phyloP scores from a whole-genome alignment of 768 basidiomycete species.

The Lanmaoa pseudosensibilis region DNA sequence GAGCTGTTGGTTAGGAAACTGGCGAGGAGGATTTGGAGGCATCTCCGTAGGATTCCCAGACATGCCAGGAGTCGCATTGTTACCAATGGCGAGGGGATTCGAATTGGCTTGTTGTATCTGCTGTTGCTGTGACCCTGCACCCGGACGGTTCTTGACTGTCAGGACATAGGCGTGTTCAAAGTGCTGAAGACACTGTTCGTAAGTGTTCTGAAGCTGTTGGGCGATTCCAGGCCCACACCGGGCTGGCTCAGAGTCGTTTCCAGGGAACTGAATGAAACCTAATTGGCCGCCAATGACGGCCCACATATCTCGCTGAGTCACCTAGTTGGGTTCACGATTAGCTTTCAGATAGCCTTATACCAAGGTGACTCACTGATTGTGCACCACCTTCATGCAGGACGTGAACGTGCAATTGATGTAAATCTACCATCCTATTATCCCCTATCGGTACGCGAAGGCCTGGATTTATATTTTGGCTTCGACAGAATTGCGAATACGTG shows the following conservation, averaged over 20 bases:
- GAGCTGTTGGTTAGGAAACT: slow-evolving; percentile 29
- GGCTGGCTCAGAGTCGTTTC: slow-evolving; percentile 56
- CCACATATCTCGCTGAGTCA: slow-evolving; percentile 59
- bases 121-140: slow-evolving; percentile 13
- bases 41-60: slow-evolving; percentile 23
- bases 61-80: slow-evolving; percentile 5
- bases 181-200: slow-evolving; percentile 53
- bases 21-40: slow-evolving; percentile 16
- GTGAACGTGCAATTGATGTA: slow-evolving; percentile 55
- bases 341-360: not conserved
- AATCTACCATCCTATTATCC: slow-evolving; percentile 58
- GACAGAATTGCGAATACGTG: slow-evolving; percentile 50
- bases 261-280: slow-evolving; percentile 66
- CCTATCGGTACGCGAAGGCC: slow-evolving; percentile 45
- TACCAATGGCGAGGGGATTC: slow-evolving; percentile 10
- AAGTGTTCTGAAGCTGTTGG: slow-evolving; percentile 57
- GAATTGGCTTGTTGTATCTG: slow-evolving; percentile 15
- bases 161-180: slow-evolving; percentile 59
- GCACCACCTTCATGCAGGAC: slow-evolving; percentile 62
- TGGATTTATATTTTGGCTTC: slow-evolving; percentile 40
- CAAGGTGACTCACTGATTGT: slow-evolving; percentile 39
- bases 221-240: slow-evolving; percentile 64
- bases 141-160: slow-evolving; percentile 34
- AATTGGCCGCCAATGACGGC: slow-evolving; percentile 64
- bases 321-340: slow-evolving; percentile 38